Evolutionary conservation across 805 yeast species (phyloP), one percentile per base, ranked within the genome.

Genomic region (Schwanniomyces occidentalis): DNA sequence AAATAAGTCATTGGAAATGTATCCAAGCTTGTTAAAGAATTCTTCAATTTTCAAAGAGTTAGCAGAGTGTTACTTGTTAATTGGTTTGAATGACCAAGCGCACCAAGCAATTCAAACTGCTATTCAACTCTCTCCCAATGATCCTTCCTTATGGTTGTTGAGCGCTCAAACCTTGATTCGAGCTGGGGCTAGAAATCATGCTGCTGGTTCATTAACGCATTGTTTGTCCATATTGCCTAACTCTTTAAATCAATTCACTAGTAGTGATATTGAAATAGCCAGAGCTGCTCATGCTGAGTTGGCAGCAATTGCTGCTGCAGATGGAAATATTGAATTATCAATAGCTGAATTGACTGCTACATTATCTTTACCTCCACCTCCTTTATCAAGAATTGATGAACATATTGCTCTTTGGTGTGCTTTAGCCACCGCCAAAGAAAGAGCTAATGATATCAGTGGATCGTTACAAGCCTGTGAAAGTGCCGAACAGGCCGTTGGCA

Each of bases 251-350:
- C 50, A 59, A 27, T 48, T 63, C 32, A 38, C 54, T 5, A 25
- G 48, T 2, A 50, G 52, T 4, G 75, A 70, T 29, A 51, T 73
- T n/a, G 73, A 72, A 34, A 61, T 73, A 2, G 73, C 77, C 0
- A 60, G 80, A 35, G 62, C 71, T 10, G 71, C 74, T 3, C 82
- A 76, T 54, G 69, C 76, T 4, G 80, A 76, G 45, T 56, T 79
- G 30, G 82, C 81, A 0, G 72, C 74, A 4, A 59, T 78, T n/a
- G 75, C 76, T 2, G 69, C 74, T 1, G 63, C 71, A 6, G 75
- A 76, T 17, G 73, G 73, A 12, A 69, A 76, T 45, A 58, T 69
- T 24, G 78, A 75, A 35, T 46, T 58, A 30, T 73, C 78, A n/a
- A 65, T 70, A 7, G 52, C 63, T 6, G 83, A 79, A 48, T 49